These are phyloP conservation scores for Cyberlindnera meyerae DNA, from an alignment of 805 yeast species.

Conservation along the genomic window DNA sequence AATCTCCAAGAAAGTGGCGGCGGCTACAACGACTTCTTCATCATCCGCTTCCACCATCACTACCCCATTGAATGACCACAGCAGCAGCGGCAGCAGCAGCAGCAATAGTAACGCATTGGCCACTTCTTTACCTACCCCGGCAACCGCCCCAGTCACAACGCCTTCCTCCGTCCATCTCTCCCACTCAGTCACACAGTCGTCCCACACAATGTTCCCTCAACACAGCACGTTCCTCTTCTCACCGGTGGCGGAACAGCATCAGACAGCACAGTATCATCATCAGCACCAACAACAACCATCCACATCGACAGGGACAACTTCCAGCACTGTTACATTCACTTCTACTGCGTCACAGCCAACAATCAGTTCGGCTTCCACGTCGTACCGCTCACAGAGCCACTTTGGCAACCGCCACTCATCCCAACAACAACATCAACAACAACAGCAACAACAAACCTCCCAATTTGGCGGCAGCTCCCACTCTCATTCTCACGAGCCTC, in stretches of 20 bases:
- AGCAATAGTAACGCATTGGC: not conserved
- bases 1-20: constrained; percentile 10
- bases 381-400: no score
- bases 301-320: no score
- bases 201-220: constrained; percentile 12
- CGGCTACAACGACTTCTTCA: constrained; percentile 1
- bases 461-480: no score
- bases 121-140: constrained; percentile 2
- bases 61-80: no score
- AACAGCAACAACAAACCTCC: constrained; percentile 1
- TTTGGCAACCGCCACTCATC: not conserved
- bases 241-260: not conserved
- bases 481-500: constrained; percentile 5
- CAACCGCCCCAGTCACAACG: constrained; percentile 2
- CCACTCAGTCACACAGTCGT: constrained; percentile 1
- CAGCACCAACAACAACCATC: no score
- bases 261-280: no score
- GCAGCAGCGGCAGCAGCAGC: no score
- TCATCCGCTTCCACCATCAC: constrained; percentile 1
- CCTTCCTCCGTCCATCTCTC: not conserved
- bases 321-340: no score
- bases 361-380: no score
- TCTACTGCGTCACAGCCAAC: no score
- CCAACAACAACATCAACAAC: constrained; percentile 1
- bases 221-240: constrained; percentile 7